Evolutionary conservation across 352 stramenopile species (phyloP), one percentile per base, ranked within the genome.

Genomic region (Phytophthora boehmeriae): DNA sequence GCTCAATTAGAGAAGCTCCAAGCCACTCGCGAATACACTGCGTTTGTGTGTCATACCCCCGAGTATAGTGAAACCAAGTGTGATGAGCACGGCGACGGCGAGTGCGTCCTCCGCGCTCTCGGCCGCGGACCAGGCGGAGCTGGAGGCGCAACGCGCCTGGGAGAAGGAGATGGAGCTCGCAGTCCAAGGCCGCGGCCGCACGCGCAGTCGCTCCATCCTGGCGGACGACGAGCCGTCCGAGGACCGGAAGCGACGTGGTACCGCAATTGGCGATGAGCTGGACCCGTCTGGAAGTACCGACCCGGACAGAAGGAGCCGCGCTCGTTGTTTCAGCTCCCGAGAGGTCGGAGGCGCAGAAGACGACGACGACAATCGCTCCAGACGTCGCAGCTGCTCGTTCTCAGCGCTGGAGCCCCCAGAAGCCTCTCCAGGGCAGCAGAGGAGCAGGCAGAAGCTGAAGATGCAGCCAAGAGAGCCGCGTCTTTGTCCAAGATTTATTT

Each of bases 401-500:
- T 86, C 83, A 17, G 86, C 82, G 0, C 35, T 82, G 20, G 59
- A 65, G 6, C 52, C 42, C 8, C 66, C 54, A 17, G 39, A 5
- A 54, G 25, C 39, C 36, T 55, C n/a, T 61, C 51, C 0, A 53
- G 61, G 51, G 1, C 32, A 47, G 9, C 39, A 61, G 4, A 22
- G 48, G 5, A 54, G 66, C 20, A 11, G 41, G 10, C 47, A 61
- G 4, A 59, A 76, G 71, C 66, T 8, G 77, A 77, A n/a, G 55
- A 77, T 41, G 74, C 89, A 20, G 81, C 83, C 10, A 85, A 89
- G 39, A 71, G 86, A 13, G 86, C 86, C 0, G 78, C 86, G 1
- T 91, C 81, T 35, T 63, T 93, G 5, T 93, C 84, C 34, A 93
- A 93, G 66, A 92, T 95, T 34, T 95, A 95, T 58, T 44, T 95